Percentiles rank a stretch among this genome's conserved stretches.
Conservation (phyloP, 2,329 filamentous ascomycete genomes). For the Fusarium odoratissimum region DNA sequence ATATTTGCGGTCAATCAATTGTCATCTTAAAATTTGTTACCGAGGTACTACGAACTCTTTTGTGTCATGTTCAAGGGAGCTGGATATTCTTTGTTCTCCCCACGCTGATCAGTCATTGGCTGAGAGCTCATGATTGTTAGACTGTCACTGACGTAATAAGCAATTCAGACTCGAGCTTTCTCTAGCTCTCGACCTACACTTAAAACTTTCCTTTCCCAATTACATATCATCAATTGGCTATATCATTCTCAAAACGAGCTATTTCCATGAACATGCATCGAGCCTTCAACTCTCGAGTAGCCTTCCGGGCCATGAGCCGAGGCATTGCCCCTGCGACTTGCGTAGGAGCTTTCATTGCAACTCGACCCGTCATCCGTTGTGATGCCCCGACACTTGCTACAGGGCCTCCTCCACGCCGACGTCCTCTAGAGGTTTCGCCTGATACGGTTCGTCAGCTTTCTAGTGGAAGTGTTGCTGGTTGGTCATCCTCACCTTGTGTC, state of each 20-base stretch:
- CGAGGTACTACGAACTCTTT: neutral
- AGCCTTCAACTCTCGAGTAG: slow-evolving; percentile 34
- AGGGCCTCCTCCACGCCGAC: slow-evolving; percentile 27
- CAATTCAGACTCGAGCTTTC: slow-evolving; percentile 19
- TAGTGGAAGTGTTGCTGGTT: slow-evolving; percentile 65
- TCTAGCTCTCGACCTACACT: neutral
- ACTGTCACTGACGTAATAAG: slow-evolving; percentile 38
- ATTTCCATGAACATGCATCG: slow-evolving; percentile 36
- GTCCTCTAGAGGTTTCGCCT: slow-evolving; percentile 41
- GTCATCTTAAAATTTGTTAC: slow-evolving; percentile 1
- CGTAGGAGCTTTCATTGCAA: slow-evolving; percentile 42
- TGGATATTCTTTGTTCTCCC: slow-evolving; percentile 25
- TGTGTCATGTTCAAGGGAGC: neutral
- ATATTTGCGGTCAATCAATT: slow-evolving; percentile 19
- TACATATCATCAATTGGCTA: slow-evolving; percentile 3
- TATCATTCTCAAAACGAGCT: neutral
- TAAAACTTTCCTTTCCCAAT: neutral
- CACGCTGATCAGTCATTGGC: slow-evolving; percentile 37
- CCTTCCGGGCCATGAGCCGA: slow-evolving; percentile 42
- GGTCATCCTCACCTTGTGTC: slow-evolving; percentile 11
- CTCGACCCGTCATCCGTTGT: slow-evolving; percentile 44
- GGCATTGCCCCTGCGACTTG: slow-evolving; percentile 47
- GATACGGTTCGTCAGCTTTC: slow-evolving; percentile 62
- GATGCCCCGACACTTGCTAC: slow-evolving; percentile 44
- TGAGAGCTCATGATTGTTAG: slow-evolving; percentile 17